A percentile compares a stretch with the other conserved stretches of the same genome.
Evolutionary conservation across 305 asterid genomes (phyloP).

Genomic region (Coffea humblotiana): DNA sequence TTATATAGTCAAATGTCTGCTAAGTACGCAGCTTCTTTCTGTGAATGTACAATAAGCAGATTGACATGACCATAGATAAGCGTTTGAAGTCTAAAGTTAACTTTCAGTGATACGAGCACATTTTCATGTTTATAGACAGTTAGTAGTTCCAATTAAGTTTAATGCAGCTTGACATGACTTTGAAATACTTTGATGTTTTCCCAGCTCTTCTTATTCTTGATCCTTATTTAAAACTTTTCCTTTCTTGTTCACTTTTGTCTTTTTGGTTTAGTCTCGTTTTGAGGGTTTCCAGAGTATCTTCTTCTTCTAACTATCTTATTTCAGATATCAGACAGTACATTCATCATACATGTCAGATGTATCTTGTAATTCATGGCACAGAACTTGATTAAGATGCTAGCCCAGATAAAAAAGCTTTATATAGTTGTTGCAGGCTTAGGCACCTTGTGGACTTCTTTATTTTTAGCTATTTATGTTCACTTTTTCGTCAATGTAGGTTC

Average conservation of each 20-base stretch:
- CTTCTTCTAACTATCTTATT: no score
- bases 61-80: background rate
- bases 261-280: background rate
- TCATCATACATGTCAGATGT: no score
- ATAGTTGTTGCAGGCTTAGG: background rate
- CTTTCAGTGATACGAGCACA: no score
- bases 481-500: constrained; percentile 57
- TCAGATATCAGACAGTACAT: no score
- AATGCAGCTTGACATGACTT: no score
- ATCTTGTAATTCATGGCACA: no score
- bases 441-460: background rate
- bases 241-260: background rate
- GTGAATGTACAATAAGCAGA: background rate
- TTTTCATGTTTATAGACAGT: no score
- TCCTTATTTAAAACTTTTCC: background rate
- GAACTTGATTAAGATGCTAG: background rate
- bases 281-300: background rate
- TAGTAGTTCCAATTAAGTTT: no score
- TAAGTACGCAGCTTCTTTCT: background rate
- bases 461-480: background rate
- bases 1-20: background rate
- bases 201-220: background rate
- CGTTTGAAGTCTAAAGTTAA: no score
- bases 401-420: background rate
- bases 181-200: background rate